Evolutionary conservation across 768 basidiomycete species (phyloP).

Genomic region (Gymnopilus junonius): DNA sequence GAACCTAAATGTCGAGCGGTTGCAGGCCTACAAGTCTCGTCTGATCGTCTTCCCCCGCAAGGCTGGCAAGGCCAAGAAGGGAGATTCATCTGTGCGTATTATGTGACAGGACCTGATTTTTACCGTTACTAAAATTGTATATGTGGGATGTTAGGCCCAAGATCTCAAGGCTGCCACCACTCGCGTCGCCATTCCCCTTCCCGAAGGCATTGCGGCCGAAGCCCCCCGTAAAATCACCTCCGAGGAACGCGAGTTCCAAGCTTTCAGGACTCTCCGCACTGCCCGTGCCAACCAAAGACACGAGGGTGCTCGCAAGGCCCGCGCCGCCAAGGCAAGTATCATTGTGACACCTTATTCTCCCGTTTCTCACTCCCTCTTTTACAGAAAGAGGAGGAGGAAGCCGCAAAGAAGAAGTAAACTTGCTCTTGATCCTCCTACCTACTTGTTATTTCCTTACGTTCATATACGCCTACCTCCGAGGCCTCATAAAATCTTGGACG

Average conservation of each 20-base stretch:
- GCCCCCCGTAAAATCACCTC: constrained; percentile 90
- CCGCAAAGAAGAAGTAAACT: constrained; percentile 85
- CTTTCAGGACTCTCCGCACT: constrained; percentile 86
- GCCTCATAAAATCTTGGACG: constrained; percentile 41
- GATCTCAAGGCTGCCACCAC: constrained; percentile 82
- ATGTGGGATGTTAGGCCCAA: constrained; percentile 58
- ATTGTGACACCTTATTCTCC: not conserved
- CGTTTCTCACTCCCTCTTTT: constrained; percentile 4
- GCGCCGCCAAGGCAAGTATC: constrained; percentile 79
- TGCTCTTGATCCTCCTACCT: constrained; percentile 23
- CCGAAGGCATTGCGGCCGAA: constrained; percentile 71
- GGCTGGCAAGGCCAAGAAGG: constrained; percentile 93
- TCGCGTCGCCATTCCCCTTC: constrained; percentile 68
- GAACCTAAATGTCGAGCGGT: constrained; percentile 90
- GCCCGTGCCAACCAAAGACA: constrained; percentile 82
- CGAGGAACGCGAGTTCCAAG: constrained; percentile 88
- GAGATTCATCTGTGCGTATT: constrained; percentile 82
- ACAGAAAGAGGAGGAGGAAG: constrained; percentile 92
- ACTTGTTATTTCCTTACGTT: constrained; percentile 28
- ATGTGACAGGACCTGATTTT: not conserved
- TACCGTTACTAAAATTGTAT: constrained; percentile 2
- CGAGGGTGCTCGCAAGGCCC: constrained; percentile 87
- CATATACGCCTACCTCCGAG: constrained; percentile 30
- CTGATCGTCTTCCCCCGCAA: constrained; percentile 98
- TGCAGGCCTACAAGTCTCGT: constrained; percentile 91